Evolutionary conservation across 352 stramenopile genomes (phyloP).

Genomic region (Phytophthora meadii): DNA sequence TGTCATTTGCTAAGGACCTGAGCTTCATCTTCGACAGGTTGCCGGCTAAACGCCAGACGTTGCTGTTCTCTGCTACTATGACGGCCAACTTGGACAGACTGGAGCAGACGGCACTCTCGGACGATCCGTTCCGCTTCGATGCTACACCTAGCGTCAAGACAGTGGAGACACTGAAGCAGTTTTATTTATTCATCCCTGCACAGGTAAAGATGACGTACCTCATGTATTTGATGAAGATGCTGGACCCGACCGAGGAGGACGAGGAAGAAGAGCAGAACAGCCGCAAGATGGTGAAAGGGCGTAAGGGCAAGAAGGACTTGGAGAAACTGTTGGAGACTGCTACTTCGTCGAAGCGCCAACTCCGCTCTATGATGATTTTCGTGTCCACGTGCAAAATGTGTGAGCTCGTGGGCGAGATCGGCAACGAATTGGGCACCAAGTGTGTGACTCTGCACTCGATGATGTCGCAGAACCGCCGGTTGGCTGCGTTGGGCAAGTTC

Average conservation of each 20-base stretch:
- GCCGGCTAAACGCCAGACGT: slow-evolving; percentile 90
- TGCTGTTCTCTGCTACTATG: slow-evolving; percentile 98
- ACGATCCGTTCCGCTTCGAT: slow-evolving; percentile 72
- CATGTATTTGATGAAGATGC: slow-evolving; percentile 83
- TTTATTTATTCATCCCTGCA: slow-evolving; percentile 98
- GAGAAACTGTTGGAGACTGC: slow-evolving; percentile 31
- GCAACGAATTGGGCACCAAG: slow-evolving; percentile 92
- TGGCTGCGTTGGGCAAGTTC: slow-evolving; percentile 97
- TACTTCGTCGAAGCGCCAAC: slow-evolving; percentile 37
- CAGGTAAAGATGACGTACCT: slow-evolving; percentile 97
- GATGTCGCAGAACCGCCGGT: slow-evolving; percentile 93
- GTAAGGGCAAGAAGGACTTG: slow-evolving; percentile 44
- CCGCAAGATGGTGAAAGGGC: slow-evolving; percentile 39
- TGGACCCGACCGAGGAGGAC: slow-evolving; percentile 71
- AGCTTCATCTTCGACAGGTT: slow-evolving; percentile 86
- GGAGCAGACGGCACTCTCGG: slow-evolving; percentile 72
- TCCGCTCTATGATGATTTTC: slow-evolving; percentile 96
- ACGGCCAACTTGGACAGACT: slow-evolving; percentile 92
- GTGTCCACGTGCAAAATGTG: slow-evolving; percentile 96
- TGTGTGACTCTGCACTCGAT: slow-evolving; percentile 97
- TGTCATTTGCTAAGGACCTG: slow-evolving; percentile 90
- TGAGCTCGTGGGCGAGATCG: slow-evolving; percentile 94
- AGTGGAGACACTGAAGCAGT: slow-evolving; percentile 93
- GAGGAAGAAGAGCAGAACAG: slow-evolving; percentile 53
- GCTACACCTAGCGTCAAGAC: slow-evolving; percentile 87